Evolutionary conservation across 768 basidiomycete genomes (phyloP), one percentile per base, ranked within the genome.

Genomic region (Rhizopogon vinicolor): DNA sequence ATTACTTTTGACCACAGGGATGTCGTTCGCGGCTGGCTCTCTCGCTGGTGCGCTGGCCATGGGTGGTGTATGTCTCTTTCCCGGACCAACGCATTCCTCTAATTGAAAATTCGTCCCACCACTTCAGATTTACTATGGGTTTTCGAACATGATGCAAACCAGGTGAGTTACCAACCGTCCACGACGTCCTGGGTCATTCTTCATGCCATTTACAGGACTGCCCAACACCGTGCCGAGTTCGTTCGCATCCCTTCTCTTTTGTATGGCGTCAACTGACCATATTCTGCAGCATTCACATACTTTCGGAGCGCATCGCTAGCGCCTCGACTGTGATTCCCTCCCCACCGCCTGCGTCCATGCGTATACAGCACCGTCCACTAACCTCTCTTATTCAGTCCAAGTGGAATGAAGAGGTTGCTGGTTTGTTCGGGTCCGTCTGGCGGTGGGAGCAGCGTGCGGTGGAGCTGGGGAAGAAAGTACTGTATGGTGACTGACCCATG

Each of bases 41-140:
- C 67, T 86, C n/a, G 84, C 86, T 37, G 86, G 86, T 28, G 84
- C 83, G 35, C 73, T 88, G 54, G 78, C 82, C 50, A 86, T 85
- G 37, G 85, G 86, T 52, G 86, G 86, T 58, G 86, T 83, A 68
- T 63, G 72, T 55, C 40, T 45, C 25, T 10, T 42, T 35, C 22
- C 33, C 8, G 22, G 43, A 41, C 22, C 29, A 25, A 44, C n/a
- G 35, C 16, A 46, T 35, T 16, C 16, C 13, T 45, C 29, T 22
- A 41, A 45, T 37, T 10, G 13, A 4, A n/a, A 25, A 25, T 18
- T 22, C 10, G 35, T 40, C 28, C 50, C 39, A 25, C 18, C 19
- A 22, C 31, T 53, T 10, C 58, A 85, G 85, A 74, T 86, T 5
- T 88, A 87, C 69, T 87, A 87, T 67, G 86, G 84, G 22, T 84